A percentile compares a stretch with the other conserved stretches of the same genome.
Evolutionary conservation across 148 eudicot species (phyloP).

Genomic region (Rhododendron henanense): DNA sequence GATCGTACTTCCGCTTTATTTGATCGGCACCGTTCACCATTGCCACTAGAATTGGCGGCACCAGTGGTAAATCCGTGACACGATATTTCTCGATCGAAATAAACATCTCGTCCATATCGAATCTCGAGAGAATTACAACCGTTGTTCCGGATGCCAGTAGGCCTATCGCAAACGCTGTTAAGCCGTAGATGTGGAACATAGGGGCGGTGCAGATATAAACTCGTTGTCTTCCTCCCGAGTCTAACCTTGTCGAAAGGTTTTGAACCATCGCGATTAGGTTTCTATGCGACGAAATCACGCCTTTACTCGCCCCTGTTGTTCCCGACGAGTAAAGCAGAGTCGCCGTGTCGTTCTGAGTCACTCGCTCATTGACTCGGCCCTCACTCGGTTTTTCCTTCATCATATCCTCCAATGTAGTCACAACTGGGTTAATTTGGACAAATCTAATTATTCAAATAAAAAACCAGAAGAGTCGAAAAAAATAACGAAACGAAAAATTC

Average conservation of each 20-base stretch:
- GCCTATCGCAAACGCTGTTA: conserved; percentile 65
- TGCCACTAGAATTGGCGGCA: conserved; percentile 85
- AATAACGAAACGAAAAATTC: neutral
- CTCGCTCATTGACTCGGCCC: conserved; percentile 42
- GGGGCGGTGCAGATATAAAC: conserved; percentile 79
- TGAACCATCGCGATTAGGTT: conserved; percentile 77
- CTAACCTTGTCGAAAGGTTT: conserved; percentile 36
- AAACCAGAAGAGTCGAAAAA: too few species aligned
- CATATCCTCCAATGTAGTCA: conserved; percentile 46
- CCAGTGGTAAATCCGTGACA: conserved; percentile 61
- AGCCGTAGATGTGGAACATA: conserved; percentile 90
- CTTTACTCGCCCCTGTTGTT: conserved; percentile 90
- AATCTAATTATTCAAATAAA: neutral
- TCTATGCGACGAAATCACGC: conserved; percentile 75
- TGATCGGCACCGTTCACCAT: conserved; percentile 58
- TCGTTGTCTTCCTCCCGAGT: conserved; percentile 16
- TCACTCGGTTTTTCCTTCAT: conserved; percentile 30
- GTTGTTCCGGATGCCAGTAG: conserved; percentile 70
- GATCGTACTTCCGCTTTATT: conserved; percentile 41
- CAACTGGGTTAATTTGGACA: conserved; percentile 20
- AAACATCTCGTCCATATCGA: conserved; percentile 73
- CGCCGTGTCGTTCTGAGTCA: conserved; percentile 63
- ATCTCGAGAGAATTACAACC: conserved; percentile 63
- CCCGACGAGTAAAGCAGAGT: conserved; percentile 86
- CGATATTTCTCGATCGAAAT: conserved; percentile 55